These are phyloP conservation scores for Teratosphaeria viscida DNA, from an alignment of 2,329 filamentous ascomycete genomes.

Conservation along the genomic window DNA sequence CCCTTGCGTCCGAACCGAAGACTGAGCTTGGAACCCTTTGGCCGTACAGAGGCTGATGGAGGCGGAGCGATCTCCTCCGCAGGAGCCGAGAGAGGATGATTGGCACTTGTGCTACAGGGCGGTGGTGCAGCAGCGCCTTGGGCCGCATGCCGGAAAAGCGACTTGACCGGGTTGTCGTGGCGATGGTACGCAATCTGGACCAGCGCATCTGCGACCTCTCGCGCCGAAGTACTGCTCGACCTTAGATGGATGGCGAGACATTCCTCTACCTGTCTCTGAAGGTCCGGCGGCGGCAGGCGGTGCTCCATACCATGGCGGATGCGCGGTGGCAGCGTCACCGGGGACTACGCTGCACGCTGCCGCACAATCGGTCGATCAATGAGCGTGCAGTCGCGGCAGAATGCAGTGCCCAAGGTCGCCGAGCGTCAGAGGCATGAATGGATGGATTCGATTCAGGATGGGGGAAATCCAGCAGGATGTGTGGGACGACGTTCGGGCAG, in stretches of 20 bases:
- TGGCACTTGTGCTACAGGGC: background rate
- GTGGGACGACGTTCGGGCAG: background rate
- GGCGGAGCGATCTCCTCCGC: background rate
- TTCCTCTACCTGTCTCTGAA: conserved; percentile 1
- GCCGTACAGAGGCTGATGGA: background rate
- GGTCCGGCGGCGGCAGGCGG: background rate
- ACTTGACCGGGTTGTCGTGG: conserved; percentile 4
- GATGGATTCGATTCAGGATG: background rate
- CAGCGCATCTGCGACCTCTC: background rate
- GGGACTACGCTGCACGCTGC: background rate
- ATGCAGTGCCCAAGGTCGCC: background rate
- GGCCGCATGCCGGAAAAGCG: conserved; percentile 2
- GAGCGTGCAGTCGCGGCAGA: background rate
- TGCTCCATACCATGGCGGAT: conserved; percentile 1
- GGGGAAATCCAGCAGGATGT: background rate
- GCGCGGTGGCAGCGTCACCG: background rate
- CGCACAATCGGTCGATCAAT: background rate
- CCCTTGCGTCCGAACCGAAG: background rate
- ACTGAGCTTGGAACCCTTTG: background rate
- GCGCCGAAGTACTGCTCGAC: background rate
- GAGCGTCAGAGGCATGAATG: background rate
- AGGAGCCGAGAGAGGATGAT: background rate
- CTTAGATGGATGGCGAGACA: background rate
- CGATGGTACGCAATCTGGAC: background rate
- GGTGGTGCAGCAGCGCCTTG: background rate